Evolutionary conservation across 164 flowering plant species (phyloP), one percentile per base, ranked within the genome.

Genomic region (Tetracentron sinense): DNA sequence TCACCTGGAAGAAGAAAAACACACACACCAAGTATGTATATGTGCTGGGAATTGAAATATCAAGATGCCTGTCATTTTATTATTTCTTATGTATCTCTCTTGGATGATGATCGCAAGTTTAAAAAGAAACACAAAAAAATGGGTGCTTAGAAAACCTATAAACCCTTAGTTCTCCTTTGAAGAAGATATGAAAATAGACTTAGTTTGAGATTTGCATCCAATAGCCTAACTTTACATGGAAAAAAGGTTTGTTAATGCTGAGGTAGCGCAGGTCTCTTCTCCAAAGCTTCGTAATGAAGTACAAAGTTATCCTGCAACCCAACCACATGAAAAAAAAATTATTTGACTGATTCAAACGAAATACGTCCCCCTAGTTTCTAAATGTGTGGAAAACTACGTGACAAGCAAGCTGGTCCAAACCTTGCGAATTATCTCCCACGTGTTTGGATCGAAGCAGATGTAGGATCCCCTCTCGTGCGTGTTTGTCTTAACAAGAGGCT

Each of bases 391-490:
- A 30, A 35, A 14, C 10, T 10, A 22, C 19, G 7, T 38, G 12
- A 30, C 25, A 50, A n/a, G 35, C 30, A 23, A 4, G 4, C 1
- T 42, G 7, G 20, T 20, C 7, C 66, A 69, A 59, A 78, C 83
- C 83, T 78, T 80, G 19, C 74, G 70, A 60, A 73, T 57, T 19
- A 72, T 66, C 6, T 71, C 71, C 76, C 77, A 80, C 38, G 76
- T 60, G 61, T 54, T 75, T 44, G 79, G 79, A 62, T 80, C 77
- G 30, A 80, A 80, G 65, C 76, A 75, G 31, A 59, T 70, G 55
- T 78, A 80, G 31, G 79, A 60, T 64, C 83, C 83, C 42, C 79
- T 69, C 61, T 80, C 83, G 42, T 73, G 71, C 19, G 74, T 59
- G 63, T 54, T 54, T 47, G 81, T 74, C 71, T 69, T 73, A 20